These are phyloP conservation scores for Clarireedia sp. DNA, from an alignment of 2,329 filamentous ascomycete species.

Conservation along the genomic window DNA sequence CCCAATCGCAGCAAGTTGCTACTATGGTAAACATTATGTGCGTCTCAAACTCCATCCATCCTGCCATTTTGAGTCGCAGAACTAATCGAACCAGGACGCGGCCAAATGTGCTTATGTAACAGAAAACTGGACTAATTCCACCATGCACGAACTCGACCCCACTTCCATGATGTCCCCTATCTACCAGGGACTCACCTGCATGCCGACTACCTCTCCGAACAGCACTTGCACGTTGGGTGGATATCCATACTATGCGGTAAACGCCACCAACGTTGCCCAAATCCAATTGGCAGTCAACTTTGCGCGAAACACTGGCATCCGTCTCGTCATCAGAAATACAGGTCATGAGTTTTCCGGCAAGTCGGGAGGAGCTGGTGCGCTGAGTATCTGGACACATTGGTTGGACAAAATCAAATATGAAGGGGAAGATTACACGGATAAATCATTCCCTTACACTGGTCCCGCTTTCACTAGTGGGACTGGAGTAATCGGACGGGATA, in stretches of 20 bases:
- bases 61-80: slow-evolving; percentile 27
- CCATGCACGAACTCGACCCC: slow-evolving; percentile 34
- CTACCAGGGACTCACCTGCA: slow-evolving; percentile 36
- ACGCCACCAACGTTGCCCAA: slow-evolving; percentile 15
- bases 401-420: slow-evolving; percentile 33
- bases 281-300: slow-evolving; percentile 27
- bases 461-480: slow-evolving; percentile 32
- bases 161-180: slow-evolving; percentile 41
- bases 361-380: slow-evolving; percentile 37
- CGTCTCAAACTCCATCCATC: neutral
- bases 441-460: slow-evolving; percentile 30
- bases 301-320: slow-evolving; percentile 28
- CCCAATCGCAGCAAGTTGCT: slow-evolving; percentile 39
- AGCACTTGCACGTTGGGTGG: slow-evolving; percentile 14
- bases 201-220: slow-evolving; percentile 12
- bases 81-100: slow-evolving; percentile 28
- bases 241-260: slow-evolving; percentile 22
- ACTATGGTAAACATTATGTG: slow-evolving; percentile 15
- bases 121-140: slow-evolving; percentile 29
- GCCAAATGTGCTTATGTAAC: slow-evolving; percentile 29
- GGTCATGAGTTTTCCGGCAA: slow-evolving; percentile 41
- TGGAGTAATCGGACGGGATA: slow-evolving; percentile 36
- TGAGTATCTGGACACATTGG: slow-evolving; percentile 43
- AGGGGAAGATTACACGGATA: slow-evolving; percentile 27
- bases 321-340: slow-evolving; percentile 35